phyloP scores from a whole-genome alignment of 805 yeast species.

The Naumovozyma baii region DNA sequence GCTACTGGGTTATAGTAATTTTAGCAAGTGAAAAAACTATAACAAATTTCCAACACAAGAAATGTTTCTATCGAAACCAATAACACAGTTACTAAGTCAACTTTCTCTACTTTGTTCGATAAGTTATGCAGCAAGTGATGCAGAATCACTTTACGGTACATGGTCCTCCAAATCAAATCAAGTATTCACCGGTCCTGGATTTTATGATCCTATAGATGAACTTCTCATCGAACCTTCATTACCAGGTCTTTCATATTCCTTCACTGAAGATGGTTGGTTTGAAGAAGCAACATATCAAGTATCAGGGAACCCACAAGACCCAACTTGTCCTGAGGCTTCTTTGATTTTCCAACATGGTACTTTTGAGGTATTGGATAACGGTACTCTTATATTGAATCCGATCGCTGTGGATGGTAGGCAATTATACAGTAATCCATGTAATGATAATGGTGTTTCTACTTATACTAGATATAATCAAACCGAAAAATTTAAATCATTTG shows the following conservation, averaged over 20 bases:
- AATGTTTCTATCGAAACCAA: no score
- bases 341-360: conserved; percentile 85
- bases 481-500: conserved; percentile 48
- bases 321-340: conserved; percentile 75
- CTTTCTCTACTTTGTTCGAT: background rate
- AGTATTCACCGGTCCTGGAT: conserved; percentile 94
- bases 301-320: conserved; percentile 57
- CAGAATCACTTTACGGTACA: conserved; percentile 45
- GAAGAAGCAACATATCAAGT: conserved; percentile 87
- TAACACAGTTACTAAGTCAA: background rate
- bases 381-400: conserved; percentile 62
- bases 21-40: no score
- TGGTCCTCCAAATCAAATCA: conserved; percentile 92
- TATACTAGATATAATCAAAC: conserved; percentile 68
- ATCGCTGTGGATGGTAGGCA: conserved; percentile 88
- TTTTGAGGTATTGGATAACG: conserved; percentile 53
- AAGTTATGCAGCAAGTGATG: conserved; percentile 1
- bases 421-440: conserved; percentile 78
- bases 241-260: conserved; percentile 89
- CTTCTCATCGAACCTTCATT: conserved; percentile 88
- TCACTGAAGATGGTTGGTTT: conserved; percentile 83
- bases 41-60: no score
- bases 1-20: no score
- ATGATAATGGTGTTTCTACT: conserved; percentile 44
- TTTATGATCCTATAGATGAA: conserved; percentile 94